Conservation (phyloP, 2,329 filamentous ascomycete species). For the Leptographium galeiforme region DNA sequence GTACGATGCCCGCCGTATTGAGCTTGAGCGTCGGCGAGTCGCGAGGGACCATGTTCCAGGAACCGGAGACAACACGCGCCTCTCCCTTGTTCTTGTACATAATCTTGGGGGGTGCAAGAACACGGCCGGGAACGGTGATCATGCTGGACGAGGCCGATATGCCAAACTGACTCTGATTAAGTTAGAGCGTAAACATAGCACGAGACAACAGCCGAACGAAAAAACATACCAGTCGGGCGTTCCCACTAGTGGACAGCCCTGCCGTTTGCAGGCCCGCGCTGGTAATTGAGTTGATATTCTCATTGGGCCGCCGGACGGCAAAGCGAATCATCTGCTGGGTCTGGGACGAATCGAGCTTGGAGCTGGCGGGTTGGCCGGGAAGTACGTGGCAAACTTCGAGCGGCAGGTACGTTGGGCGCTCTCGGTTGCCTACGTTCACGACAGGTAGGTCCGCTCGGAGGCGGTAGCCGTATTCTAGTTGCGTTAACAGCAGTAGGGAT, state of each 20-base stretch:
- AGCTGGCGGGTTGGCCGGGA: conserved; percentile 39
- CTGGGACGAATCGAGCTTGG: conserved; percentile 36
- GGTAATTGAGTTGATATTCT: conserved; percentile 43
- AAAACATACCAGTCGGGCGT: conserved; percentile 15
- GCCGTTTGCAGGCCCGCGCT: conserved; percentile 32
- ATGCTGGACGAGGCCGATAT: conserved; percentile 31
- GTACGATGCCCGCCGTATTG: conserved; percentile 23
- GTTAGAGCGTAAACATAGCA: neutral
- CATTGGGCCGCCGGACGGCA: conserved; percentile 40
- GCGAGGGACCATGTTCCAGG: conserved; percentile 41
- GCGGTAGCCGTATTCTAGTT: conserved; percentile 22
- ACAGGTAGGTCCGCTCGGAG: conserved; percentile 29
- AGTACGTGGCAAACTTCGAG: conserved; percentile 41
- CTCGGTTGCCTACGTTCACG: conserved; percentile 43
- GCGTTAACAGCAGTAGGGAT: neutral
- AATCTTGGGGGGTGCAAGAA: conserved; percentile 32
- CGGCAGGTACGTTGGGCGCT: conserved; percentile 44
- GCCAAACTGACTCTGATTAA: conserved; percentile 31
- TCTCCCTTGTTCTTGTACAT: conserved; percentile 28
- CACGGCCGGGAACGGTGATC: conserved; percentile 49
- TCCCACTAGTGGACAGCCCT: conserved; percentile 26
- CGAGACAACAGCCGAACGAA: neutral
- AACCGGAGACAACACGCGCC: conserved; percentile 21
- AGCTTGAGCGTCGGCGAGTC: conserved; percentile 28
- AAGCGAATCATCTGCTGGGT: conserved; percentile 47